These are phyloP conservation scores for Nitzschia sp. DNA, from an alignment of 108 stramenopile genomes.

Conservation along the genomic window DNA sequence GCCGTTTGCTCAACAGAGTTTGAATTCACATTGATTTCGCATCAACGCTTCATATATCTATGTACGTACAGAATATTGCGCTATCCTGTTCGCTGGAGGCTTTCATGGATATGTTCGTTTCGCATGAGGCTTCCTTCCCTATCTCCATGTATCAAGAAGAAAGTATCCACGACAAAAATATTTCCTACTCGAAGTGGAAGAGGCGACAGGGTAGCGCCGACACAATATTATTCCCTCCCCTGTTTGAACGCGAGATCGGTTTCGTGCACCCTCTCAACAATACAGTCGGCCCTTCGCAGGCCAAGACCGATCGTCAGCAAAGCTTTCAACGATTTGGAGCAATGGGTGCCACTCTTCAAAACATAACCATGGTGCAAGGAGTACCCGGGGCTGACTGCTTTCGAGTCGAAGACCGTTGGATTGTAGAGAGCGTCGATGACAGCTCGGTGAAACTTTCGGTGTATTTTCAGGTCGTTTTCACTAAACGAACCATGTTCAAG, in stretches of 20 bases:
- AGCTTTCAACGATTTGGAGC: conserved; percentile 33
- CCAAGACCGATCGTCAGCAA: conserved; percentile 35
- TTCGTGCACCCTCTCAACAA: conserved; percentile 43
- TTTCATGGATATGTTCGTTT: conserved; percentile 60
- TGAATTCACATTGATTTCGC: neutral
- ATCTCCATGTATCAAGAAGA: conserved; percentile 51
- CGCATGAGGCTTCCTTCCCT: conserved; percentile 69
- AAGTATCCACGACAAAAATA: conserved; percentile 53
- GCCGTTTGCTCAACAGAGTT: neutral
- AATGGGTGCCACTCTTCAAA: conserved; percentile 33
- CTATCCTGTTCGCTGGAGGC: conserved; percentile 45
- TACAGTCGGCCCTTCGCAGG: conserved; percentile 42
- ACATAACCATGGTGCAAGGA: conserved; percentile 36
- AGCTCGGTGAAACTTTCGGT: conserved; percentile 39
- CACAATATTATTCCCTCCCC: neutral
- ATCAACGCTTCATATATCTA: neutral
- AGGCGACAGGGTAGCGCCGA: neutral
- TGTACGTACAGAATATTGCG: neutral
- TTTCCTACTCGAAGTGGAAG: conserved; percentile 23
- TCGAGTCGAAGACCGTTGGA: conserved; percentile 68
- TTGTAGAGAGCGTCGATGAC: conserved; percentile 36
- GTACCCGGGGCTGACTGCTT: conserved; percentile 60
- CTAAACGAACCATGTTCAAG: conserved; percentile 62
- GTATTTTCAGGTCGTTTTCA: conserved; percentile 48
- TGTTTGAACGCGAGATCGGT: conserved; percentile 30